These are phyloP conservation scores for Calonectria crousiana DNA, from an alignment of 2,329 filamentous ascomycete species.

Conservation along the genomic window DNA sequence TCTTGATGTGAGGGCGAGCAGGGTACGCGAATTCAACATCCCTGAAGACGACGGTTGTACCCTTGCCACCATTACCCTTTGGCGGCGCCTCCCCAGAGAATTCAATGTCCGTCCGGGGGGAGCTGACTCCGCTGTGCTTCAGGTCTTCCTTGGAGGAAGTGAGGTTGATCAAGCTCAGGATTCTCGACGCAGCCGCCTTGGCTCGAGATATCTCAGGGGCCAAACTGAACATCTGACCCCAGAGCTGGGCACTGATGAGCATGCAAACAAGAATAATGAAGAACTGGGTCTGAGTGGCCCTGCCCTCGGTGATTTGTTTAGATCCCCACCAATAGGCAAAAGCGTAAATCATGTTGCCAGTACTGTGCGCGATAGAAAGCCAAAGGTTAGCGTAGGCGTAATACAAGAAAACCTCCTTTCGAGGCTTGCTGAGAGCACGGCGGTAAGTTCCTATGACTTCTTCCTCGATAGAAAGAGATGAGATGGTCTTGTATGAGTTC, in stretches of 20 bases:
- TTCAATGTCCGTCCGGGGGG: constrained; percentile 54
- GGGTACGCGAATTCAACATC: constrained; percentile 76
- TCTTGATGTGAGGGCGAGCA: constrained; percentile 67
- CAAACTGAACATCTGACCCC: constrained; percentile 80
- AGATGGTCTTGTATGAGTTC: constrained; percentile 73
- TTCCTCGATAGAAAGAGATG: constrained; percentile 65
- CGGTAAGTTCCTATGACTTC: constrained; percentile 67
- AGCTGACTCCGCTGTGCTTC: constrained; percentile 26
- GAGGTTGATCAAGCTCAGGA: constrained; percentile 64
- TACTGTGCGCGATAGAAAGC: constrained; percentile 70
- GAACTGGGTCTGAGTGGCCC: constrained; percentile 76
- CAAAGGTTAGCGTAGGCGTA: constrained; percentile 68
- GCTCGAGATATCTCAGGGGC: constrained; percentile 81
- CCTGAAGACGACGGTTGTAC: constrained; percentile 65
- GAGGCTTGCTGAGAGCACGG: constrained; percentile 61
- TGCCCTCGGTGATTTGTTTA: constrained; percentile 74
- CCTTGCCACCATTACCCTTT: constrained; percentile 42
- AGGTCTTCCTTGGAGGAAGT: constrained; percentile 47
- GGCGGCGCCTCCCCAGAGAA: constrained; percentile 46
- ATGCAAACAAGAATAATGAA: constrained; percentile 80
- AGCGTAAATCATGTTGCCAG: constrained; percentile 77
- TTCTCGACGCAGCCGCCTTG: constrained; percentile 69
- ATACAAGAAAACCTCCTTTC: constrained; percentile 65
- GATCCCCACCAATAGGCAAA: constrained; percentile 87
- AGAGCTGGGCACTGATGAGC: constrained; percentile 78